Conservation (phyloP, 768 basidiomycete species). For the Rubroboletus pulcherrimus region DNA sequence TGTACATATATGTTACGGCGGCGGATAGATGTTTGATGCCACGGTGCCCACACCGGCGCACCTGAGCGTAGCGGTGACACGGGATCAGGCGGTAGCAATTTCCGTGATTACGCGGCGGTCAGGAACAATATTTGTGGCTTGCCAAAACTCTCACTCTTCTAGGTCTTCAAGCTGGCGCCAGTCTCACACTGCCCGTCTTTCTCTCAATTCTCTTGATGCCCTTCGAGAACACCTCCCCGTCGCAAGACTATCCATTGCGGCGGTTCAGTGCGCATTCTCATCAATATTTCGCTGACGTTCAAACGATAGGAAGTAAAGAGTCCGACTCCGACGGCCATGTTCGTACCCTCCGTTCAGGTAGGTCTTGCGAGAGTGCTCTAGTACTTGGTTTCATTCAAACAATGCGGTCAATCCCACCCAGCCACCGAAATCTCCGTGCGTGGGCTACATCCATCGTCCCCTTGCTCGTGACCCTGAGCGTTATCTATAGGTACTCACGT, state of each 20-base stretch:
- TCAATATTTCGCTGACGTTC: conserved; percentile 11
- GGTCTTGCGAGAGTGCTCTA: conserved; percentile 3
- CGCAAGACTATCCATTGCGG: conserved; percentile 17
- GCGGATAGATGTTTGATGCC: not conserved
- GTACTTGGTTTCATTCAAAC: not conserved
- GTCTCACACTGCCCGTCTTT: conserved; percentile 3
- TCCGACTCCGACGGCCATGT: conserved; percentile 10
- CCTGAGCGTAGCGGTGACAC: not conserved
- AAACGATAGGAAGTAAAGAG: conserved; percentile 22
- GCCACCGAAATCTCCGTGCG: conserved; percentile 21
- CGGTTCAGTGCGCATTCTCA: conserved; percentile 2
- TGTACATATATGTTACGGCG: not conserved
- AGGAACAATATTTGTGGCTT: conserved; percentile 11
- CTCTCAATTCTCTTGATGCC: conserved; percentile 17
- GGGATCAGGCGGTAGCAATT: not conserved
- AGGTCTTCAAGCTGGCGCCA: conserved; percentile 2
- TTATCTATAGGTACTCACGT: not conserved
- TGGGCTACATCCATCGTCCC: not conserved
- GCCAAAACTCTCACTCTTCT: conserved; percentile 16
- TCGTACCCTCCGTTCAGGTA: conserved; percentile 19
- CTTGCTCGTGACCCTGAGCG: not conserved
- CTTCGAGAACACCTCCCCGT: conserved; percentile 7
- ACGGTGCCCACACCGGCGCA: too few relatives aligned
- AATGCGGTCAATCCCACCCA: not conserved
- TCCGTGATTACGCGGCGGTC: conserved; percentile 19